Conservation (phyloP, 176 grass and related monocot species). For the Poa annua region DNA sequence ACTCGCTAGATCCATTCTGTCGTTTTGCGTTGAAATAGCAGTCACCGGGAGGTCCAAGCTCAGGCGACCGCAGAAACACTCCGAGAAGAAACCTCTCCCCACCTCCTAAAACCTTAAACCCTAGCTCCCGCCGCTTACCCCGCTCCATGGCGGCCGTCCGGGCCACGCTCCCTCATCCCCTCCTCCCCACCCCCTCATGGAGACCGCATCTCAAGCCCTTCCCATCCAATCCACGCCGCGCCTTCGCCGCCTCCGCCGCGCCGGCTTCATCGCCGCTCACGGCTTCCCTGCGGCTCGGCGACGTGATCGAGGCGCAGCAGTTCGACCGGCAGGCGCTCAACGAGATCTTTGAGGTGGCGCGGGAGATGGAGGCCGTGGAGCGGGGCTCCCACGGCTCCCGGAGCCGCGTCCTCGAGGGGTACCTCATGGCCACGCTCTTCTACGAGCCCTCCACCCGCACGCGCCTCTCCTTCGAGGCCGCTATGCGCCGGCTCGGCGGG, state of each 20-base stretch:
- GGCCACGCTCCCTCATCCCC: slow-evolving; percentile 26
- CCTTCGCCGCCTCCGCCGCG: neutral
- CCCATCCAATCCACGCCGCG: slow-evolving; percentile 11
- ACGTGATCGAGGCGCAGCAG: slow-evolving; percentile 88
- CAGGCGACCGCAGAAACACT: neutral
- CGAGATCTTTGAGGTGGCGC: slow-evolving; percentile 86
- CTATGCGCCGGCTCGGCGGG: slow-evolving; percentile 82
- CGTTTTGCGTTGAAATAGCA: neutral
- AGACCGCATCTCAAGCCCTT: neutral
- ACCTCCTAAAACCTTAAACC: slow-evolving; percentile 47
- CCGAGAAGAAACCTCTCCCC: neutral
- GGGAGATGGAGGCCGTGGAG: slow-evolving; percentile 87
- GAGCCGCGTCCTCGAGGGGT: slow-evolving; percentile 72
- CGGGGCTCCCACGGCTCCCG: slow-evolving; percentile 48
- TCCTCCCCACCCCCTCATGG: neutral
- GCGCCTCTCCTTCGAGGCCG: slow-evolving; percentile 87
- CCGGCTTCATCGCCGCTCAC: neutral
- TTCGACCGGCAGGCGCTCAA: slow-evolving; percentile 67
- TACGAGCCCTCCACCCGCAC: slow-evolving; percentile 93
- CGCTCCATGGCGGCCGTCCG: slow-evolving; percentile 41
- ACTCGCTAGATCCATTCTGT: neutral
- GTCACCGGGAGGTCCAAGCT: neutral
- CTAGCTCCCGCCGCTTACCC: slow-evolving; percentile 14
- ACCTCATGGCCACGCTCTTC: slow-evolving; percentile 95
- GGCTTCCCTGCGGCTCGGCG: slow-evolving; percentile 56